Evolutionary conservation across 2,329 filamentous ascomycete species (phyloP).

Genomic region (Ophiostoma triangulosporum): DNA sequence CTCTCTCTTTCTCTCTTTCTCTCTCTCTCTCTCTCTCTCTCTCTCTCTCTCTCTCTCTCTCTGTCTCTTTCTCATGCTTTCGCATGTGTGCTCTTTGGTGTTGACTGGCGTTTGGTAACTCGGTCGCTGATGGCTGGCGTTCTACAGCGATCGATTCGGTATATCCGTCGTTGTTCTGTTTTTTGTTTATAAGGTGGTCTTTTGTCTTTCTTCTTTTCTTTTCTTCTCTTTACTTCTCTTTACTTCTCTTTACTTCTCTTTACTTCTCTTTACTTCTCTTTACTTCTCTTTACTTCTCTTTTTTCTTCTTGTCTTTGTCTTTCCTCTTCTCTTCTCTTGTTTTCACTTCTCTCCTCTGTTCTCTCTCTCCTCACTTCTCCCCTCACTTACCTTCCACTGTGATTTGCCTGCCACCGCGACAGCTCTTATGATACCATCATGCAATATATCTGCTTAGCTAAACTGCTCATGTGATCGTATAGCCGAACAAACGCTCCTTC

Average conservation of each 20-base stretch:
- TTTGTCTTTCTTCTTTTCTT: not conserved
- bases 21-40: not conserved
- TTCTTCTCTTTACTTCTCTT: not conserved
- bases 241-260: not conserved
- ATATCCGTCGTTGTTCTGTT: not conserved
- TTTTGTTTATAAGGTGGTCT: not conserved
- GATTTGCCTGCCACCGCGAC: not conserved
- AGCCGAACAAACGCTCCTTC: not conserved
- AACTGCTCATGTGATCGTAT: not conserved
- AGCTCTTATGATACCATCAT: conserved; percentile 7
- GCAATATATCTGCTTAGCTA: not conserved
- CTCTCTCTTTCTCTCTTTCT: not conserved
- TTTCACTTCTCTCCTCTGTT: not conserved
- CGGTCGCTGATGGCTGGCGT: not conserved
- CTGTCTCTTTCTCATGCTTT: conserved; percentile 21
- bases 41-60: not conserved
- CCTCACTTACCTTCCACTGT: not conserved
- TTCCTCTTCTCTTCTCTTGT: not conserved
- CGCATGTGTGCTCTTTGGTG: conserved; percentile 18
- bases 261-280: not conserved
- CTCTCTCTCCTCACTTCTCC: not conserved
- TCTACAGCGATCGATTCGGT: not conserved
- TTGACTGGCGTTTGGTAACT: not conserved
- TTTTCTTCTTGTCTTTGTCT: not conserved
- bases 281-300: not conserved